Evolutionary conservation across 2,329 filamentous ascomycete species (phyloP).

Genomic region (Aspergillus luchuensis): DNA sequence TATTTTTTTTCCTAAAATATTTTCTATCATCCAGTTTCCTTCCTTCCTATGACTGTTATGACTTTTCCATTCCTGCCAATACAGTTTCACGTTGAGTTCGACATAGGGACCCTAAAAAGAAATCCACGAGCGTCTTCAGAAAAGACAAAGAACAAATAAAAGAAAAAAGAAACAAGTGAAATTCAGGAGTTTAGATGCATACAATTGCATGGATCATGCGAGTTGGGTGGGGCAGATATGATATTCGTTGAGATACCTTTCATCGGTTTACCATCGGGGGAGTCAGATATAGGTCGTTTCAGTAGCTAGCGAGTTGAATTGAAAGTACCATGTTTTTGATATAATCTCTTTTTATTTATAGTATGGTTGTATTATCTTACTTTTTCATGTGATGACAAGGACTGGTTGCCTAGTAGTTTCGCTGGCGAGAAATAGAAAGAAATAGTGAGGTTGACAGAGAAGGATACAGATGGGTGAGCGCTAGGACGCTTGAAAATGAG

Average conservation of each 20-base stretch:
- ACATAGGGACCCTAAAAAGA: not conserved
- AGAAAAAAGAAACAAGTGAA: not conserved
- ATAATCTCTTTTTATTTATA: not conserved
- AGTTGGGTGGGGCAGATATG: not conserved
- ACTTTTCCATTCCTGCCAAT: constrained; percentile 13
- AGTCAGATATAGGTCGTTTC: constrained; percentile 3
- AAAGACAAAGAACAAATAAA: not conserved
- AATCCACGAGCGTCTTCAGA: not conserved
- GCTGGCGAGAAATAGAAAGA: not conserved
- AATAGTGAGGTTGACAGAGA: not conserved
- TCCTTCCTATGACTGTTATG: constrained; percentile 17
- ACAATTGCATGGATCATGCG: not conserved
- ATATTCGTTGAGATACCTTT: constrained; percentile 6
- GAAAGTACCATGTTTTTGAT: not conserved
- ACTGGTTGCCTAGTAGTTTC: not conserved
- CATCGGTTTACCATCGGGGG: not conserved
- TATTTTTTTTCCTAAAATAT: no score
- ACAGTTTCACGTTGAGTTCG: constrained; percentile 6
- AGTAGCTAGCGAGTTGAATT: constrained; percentile 7
- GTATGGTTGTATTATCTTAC: not conserved
- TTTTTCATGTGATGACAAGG: not conserved
- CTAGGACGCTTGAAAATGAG: not conserved
- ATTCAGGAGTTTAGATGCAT: constrained; percentile 1
- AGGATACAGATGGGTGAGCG: not conserved
- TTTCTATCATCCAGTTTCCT: not conserved